These are phyloP conservation scores for Setaria viridis DNA, from an alignment of 202 grass and related monocot genomes.

Conservation along the genomic window DNA sequence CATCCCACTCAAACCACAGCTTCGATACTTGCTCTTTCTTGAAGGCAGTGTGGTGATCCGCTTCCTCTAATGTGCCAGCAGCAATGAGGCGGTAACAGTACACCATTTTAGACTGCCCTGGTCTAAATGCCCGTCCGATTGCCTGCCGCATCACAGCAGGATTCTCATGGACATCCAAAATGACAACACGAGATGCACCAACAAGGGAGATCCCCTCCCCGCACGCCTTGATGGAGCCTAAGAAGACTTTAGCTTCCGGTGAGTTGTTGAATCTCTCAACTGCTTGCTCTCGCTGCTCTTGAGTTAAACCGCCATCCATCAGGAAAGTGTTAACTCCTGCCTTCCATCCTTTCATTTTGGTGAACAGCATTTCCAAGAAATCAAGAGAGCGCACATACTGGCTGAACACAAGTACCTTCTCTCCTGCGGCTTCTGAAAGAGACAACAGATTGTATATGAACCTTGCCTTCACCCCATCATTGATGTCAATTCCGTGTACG, in stretches of 20 bases:
- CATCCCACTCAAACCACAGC: constrained; percentile 85
- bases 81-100: constrained; percentile 76
- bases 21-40: constrained; percentile 74
- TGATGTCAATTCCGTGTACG: constrained; percentile 49
- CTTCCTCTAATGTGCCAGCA: constrained; percentile 65
- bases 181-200: constrained; percentile 78
- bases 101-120: constrained; percentile 74
- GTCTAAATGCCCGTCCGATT: constrained; percentile 80
- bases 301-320: constrained; percentile 56
- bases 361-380: constrained; percentile 72
- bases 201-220: constrained; percentile 92
- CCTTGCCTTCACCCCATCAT: constrained; percentile 72
- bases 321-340: constrained; percentile 63
- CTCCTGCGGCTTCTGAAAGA: constrained; percentile 68
- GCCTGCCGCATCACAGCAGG: constrained; percentile 88
- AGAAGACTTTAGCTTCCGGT: constrained; percentile 71
- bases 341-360: constrained; percentile 72
- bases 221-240: constrained; percentile 92
- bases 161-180: constrained; percentile 91
- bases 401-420: constrained; percentile 87
- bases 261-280: constrained; percentile 86
- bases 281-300: constrained; percentile 61
- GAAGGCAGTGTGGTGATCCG: constrained; percentile 65
- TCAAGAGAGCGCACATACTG: constrained; percentile 70
- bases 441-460: constrained; percentile 72